These are phyloP conservation scores for Leucocoprinus sp. DNA, from an alignment of 768 basidiomycete species.

Conservation along the genomic window DNA sequence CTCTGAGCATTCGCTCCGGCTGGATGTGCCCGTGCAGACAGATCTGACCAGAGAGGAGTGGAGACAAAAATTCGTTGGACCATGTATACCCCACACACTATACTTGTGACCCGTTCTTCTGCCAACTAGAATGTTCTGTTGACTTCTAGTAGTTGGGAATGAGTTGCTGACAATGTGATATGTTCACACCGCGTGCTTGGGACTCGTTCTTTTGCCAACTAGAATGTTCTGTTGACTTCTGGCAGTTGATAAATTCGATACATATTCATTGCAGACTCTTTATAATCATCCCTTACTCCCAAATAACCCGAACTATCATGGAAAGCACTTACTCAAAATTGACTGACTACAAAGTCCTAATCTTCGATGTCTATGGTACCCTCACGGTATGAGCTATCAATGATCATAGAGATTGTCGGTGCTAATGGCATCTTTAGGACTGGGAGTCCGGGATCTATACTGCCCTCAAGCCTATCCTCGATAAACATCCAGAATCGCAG, in stretches of 20 bases:
- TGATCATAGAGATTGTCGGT: not conserved
- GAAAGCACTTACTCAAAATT: conserved; percentile 18
- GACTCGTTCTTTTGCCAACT: too few species aligned
- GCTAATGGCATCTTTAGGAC: conserved; percentile 30
- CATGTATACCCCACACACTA: not conserved
- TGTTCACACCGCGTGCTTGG: too few species aligned
- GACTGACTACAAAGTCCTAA: conserved; percentile 42
- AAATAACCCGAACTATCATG: conserved; percentile 1
- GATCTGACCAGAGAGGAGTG: too few species aligned
- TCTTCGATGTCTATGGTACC: conserved; percentile 77
- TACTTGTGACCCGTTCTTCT: not conserved
- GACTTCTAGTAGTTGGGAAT: too few species aligned
- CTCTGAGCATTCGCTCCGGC: too few species aligned
- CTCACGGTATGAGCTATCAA: conserved; percentile 36
- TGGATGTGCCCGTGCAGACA: too few species aligned
- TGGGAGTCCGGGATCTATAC: conserved; percentile 66
- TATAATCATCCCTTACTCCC: not conserved
- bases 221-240: not conserved
- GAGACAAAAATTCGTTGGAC: too few species aligned
- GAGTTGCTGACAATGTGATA: too few species aligned
- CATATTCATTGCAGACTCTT: not conserved
- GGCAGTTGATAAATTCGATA: not conserved
- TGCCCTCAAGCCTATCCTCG: conserved; percentile 44
- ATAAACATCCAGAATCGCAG: conserved; percentile 28
- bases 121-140: not conserved